Evolutionary conservation across 768 basidiomycete genomes (phyloP), one percentile per base, ranked within the genome.

Genomic region (Antrodiella citrinella): DNA sequence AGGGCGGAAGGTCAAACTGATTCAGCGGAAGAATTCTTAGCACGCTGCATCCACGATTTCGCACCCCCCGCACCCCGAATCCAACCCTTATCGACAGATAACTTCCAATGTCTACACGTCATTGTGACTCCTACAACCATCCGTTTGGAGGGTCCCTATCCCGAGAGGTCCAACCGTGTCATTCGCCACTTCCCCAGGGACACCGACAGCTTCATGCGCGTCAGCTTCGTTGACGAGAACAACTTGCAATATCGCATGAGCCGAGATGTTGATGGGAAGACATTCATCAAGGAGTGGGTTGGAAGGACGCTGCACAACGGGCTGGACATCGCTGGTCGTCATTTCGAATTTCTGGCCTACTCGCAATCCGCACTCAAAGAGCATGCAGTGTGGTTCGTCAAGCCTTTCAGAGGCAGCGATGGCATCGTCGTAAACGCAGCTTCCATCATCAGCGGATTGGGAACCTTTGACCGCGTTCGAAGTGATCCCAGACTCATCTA

Each of bases 301-400:
- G 76, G 78, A 1, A 57, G 65, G 11, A 59, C 79, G 23, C 61
- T 74, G 15, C 48, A 69, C 1, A 50, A 67, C 4, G 81, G 80
- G 0, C 58, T 86, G 15, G 59, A 30, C 3, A 71, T 89, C 26
- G 81, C 76, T 2, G 75, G 76, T 1, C 69, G 78, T 26, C 57
- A 59, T 9, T 87, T 85, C 57, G 54, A 72, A 0, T 86, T 86
- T 57, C 69, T 89, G 12, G 85, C 81, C 0, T 87, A 86, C 63
- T 86, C 84, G 0, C 81, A 81, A 57, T 86, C 84, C 3, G 82
- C 86, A 0, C 66, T 87, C 19, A 84, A 81, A 40, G 64, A 73
- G 39, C 72, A 74, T 46, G 62, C 72, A 0, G 70, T 74, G 0
- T 84, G 81, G 84, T 86, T 87, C 56, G 76, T 85, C 20, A 78